These are phyloP conservation scores for Stephanocyclus meneghinianus DNA, from an alignment of 352 stramenopile genomes.

Conservation along the genomic window DNA sequence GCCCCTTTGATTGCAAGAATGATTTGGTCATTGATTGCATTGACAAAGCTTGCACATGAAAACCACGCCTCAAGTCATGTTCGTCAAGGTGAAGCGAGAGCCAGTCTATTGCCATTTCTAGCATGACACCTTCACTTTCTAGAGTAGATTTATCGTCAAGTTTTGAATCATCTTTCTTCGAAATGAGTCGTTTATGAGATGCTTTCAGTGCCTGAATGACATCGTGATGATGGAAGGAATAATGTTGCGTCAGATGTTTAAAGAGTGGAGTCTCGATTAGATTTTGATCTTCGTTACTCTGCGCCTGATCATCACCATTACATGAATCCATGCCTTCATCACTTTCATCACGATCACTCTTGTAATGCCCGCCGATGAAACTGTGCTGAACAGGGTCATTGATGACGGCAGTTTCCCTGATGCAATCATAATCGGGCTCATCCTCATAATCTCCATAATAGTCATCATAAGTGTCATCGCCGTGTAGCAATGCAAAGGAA, in stretches of 20 bases:
- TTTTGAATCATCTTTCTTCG: slow-evolving; percentile 25
- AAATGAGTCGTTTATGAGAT: slow-evolving; percentile 48
- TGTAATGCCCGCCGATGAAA: not conserved
- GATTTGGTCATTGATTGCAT: not conserved
- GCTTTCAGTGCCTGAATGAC: slow-evolving; percentile 53
- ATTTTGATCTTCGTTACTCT: slow-evolving; percentile 26
- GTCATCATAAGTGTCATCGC: slow-evolving; percentile 17
- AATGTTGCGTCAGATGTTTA: slow-evolving; percentile 57
- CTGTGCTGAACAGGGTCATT: not conserved
- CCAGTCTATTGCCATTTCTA: slow-evolving; percentile 74
- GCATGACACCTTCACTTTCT: slow-evolving; percentile 36
- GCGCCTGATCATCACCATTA: slow-evolving; percentile 33
- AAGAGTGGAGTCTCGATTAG: slow-evolving; percentile 49
- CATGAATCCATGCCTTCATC: slow-evolving; percentile 15
- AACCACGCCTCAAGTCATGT: slow-evolving; percentile 57
- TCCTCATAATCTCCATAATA: slow-evolving; percentile 52
- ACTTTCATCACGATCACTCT: slow-evolving; percentile 22
- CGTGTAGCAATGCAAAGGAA: slow-evolving; percentile 6
- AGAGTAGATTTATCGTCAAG: slow-evolving; percentile 16
- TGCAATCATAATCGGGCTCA: slow-evolving; percentile 22
- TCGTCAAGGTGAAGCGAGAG: slow-evolving; percentile 75
- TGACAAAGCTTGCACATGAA: slow-evolving; percentile 52
- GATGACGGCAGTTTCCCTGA: slow-evolving; percentile 11
- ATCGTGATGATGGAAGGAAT: slow-evolving; percentile 63
- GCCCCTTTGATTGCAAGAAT: not conserved